Base-by-base conservation (phyloP, 164 flowering plant genomes). In the Warburgia ugandensis region DNA sequence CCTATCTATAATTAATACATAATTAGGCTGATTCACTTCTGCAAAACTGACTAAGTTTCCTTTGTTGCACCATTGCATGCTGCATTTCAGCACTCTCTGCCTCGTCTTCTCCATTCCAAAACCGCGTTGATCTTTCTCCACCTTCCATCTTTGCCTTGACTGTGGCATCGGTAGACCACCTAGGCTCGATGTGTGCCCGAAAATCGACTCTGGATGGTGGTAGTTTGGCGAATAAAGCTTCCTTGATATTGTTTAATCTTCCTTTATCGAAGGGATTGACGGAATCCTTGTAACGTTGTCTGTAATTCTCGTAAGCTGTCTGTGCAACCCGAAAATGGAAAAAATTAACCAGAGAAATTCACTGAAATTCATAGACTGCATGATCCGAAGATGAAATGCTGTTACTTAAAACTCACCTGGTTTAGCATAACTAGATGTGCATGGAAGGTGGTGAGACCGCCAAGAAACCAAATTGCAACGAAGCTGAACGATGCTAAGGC, bases 231-330 rank as follows among this genome's bases (percentile, higher is more conserved):
- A 63, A 59, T 26, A 73, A 50, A 1, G 65, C 71, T 50, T 80
- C 86, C 59, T 55, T 69, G 14, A 75, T 21, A 38, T 75, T 75
- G 10, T 63, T 62, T 14, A 65, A 4, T 31, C 52, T 29, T 13
- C 86, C 80, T 47, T 66, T 61, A 40, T 73, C 50, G 17, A 50
- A 71, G 16, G 81, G 79, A 57, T 72, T 79, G 9, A 32, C 31
- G n/a, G 67, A 66, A 7, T 32, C 35, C 12, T 32, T 54, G 23
- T 65, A 62, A 1, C 68, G 55, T 32, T 63, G 62, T 12, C 70
- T 61, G 38, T 63, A 73, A 46, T 71, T 69, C 71, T 77, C 82
- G 53, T 75, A 80, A 13, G 70, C 65, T 20, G 77, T 77, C 82
- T 80, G 68, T 56, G 55, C 14, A 30, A 19, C 43, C 25, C 29